phyloP scores from a whole-genome alignment of 2,329 filamentous ascomycete species.

The Hymenoscyphus repandus region DNA sequence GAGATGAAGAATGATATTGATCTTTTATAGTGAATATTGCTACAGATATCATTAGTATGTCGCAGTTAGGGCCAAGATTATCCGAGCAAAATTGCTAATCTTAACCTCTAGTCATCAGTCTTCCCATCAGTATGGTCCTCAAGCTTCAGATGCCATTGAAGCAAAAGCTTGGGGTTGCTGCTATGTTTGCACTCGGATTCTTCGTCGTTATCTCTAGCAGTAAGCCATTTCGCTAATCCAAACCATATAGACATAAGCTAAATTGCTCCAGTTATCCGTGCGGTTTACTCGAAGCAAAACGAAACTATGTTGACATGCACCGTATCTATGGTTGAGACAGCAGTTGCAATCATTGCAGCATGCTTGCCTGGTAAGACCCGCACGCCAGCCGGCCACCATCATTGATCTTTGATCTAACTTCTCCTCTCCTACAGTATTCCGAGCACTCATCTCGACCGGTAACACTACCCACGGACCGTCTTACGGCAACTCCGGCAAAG shows the following conservation, averaged over 20 bases:
- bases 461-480: neutral
- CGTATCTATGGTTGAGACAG: constrained; percentile 35
- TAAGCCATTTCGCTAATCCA: constrained; percentile 6
- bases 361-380: neutral
- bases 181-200: constrained; percentile 11
- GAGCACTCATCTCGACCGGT: constrained; percentile 8
- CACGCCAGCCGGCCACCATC: too few species aligned
- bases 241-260: constrained; percentile 7
- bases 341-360: constrained; percentile 36
- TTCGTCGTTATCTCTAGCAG: constrained; percentile 12
- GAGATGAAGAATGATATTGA: neutral
- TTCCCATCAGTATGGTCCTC: constrained; percentile 34
- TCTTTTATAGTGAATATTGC: constrained; percentile 11
- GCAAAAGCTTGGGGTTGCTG: constrained; percentile 11
- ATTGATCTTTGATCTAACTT: too few species aligned
- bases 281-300: constrained; percentile 30
- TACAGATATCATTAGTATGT: constrained; percentile 4
- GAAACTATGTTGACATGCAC: constrained; percentile 36
- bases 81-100: neutral
- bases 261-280: constrained; percentile 26
- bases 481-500: neutral
- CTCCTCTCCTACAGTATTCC: constrained; percentile 14
- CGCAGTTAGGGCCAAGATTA: neutral
- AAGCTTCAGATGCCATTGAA: constrained; percentile 29
- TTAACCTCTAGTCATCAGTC: constrained; percentile 24